Conservation (phyloP, 2,329 filamentous ascomycete species). For the Proliferodiscus dingleyae region DNA sequence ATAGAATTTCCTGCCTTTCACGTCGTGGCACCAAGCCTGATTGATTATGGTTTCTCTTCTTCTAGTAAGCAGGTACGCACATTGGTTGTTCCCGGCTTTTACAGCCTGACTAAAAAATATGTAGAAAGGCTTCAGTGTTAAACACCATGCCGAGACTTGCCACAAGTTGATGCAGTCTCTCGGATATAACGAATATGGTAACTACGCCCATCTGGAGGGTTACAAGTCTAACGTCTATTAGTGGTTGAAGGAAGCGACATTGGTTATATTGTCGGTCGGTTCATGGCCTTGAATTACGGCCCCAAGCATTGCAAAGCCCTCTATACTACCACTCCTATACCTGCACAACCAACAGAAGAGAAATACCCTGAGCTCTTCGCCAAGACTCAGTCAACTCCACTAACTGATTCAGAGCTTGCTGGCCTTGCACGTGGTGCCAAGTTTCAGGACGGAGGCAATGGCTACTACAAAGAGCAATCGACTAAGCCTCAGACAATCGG, state of each 20-base stretch:
- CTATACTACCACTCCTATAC: conserved; percentile 38
- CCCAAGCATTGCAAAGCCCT: neutral
- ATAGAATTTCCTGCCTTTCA: conserved; percentile 13
- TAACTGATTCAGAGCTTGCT: conserved; percentile 11
- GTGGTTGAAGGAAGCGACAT: too few relatives aligned
- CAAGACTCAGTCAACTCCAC: too few relatives aligned
- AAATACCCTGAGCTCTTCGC: too few relatives aligned
- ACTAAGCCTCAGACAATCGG: conserved; percentile 70
- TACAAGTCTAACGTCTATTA: too few relatives aligned
- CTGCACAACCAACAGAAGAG: too few relatives aligned
- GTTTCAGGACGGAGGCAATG: neutral
- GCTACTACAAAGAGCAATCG: conserved; percentile 37
- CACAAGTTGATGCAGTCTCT: conserved; percentile 65
- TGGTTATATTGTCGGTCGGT: too few relatives aligned
- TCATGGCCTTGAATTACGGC: too few relatives aligned
- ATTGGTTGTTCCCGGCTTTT: conserved; percentile 50
- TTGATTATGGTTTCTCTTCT: conserved; percentile 45
- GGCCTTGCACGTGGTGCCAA: too few relatives aligned
- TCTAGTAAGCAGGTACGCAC: neutral
- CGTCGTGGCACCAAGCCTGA: conserved; percentile 51
- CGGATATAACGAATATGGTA: conserved; percentile 55
- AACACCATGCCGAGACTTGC: conserved; percentile 59
- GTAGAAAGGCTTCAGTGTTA: too few relatives aligned
- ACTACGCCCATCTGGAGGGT: too few relatives aligned
- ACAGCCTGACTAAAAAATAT: too few relatives aligned